These are phyloP conservation scores for Multifurca ochricompacta DNA, from an alignment of 768 basidiomycete genomes.

Conservation along the genomic window DNA sequence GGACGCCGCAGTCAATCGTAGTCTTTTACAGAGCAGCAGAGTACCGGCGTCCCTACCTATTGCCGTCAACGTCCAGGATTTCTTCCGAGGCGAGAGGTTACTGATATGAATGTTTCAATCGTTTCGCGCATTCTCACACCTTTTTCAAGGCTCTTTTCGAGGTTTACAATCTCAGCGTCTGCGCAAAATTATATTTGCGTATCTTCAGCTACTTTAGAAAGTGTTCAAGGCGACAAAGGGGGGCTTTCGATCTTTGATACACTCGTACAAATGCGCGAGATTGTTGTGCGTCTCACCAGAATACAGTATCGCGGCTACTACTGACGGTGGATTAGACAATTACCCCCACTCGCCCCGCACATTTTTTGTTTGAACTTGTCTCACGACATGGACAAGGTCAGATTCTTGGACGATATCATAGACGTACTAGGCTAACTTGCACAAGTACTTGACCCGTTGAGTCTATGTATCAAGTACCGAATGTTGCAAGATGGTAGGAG, in stretches of 20 bases:
- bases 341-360: conserved; percentile 64
- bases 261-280: conserved; percentile 36
- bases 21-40: conserved; percentile 43
- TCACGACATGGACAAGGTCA: conserved; percentile 55
- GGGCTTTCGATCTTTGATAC: conserved; percentile 47
- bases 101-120: not conserved
- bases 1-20: conserved; percentile 47
- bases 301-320: not conserved
- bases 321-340: conserved; percentile 46
- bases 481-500: conserved; percentile 71
- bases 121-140: conserved; percentile 3
- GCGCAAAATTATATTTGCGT: conserved; percentile 76
- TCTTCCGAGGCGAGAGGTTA: conserved; percentile 83
- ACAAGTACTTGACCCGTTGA: conserved; percentile 55
- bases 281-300: conserved; percentile 36
- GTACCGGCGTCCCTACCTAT: conserved; percentile 73
- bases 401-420: conserved; percentile 14
- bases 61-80: conserved; percentile 92
- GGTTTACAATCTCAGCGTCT: conserved; percentile 82
- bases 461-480: conserved; percentile 64
- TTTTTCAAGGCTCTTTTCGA: conserved; percentile 69
- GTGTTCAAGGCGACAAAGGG: conserved; percentile 38
- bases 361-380: conserved; percentile 76
- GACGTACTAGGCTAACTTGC: not conserved
- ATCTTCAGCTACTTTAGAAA: conserved; percentile 46